These are phyloP conservation scores for Hymenoscyphus fraxineus DNA, from an alignment of 2,329 filamentous ascomycete species.

Conservation along the genomic window DNA sequence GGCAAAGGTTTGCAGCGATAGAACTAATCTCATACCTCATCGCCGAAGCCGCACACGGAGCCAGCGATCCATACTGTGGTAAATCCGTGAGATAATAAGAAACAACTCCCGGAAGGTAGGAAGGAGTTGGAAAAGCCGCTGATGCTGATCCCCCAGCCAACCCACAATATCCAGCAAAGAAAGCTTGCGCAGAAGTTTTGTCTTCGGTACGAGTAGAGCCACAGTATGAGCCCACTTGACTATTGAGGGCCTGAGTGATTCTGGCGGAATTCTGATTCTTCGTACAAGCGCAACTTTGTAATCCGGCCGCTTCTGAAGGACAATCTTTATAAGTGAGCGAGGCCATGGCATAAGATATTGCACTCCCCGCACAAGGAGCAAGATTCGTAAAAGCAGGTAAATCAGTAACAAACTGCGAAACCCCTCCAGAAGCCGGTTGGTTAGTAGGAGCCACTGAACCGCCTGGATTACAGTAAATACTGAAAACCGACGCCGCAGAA, in stretches of 20 bases:
- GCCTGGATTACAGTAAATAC: constrained; percentile 20
- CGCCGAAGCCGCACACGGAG: constrained; percentile 15
- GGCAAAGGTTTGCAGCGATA: constrained; percentile 10
- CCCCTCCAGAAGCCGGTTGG: constrained; percentile 7
- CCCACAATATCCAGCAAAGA: constrained; percentile 51
- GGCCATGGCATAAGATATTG: constrained; percentile 39
- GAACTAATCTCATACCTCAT: constrained; percentile 11
- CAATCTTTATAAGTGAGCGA: constrained; percentile 35
- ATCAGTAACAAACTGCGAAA: constrained; percentile 45
- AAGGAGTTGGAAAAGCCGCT: constrained; percentile 44
- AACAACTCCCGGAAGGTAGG: constrained; percentile 50
- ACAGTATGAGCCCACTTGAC: constrained; percentile 43
- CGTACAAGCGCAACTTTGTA: constrained; percentile 50
- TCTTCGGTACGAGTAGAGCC: constrained; percentile 43
- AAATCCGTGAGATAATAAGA: constrained; percentile 53
- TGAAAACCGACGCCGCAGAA: constrained; percentile 15
- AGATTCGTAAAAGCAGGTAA: constrained; percentile 42
- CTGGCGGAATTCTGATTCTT: constrained; percentile 47
- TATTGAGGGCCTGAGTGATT: constrained; percentile 43
- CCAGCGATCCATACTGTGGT: constrained; percentile 43
- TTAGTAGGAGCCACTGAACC: background rate
- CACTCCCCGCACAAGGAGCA: constrained; percentile 42
- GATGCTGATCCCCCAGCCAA: constrained; percentile 44
- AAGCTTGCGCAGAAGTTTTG: constrained; percentile 45
- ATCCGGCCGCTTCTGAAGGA: constrained; percentile 39